Evolutionary conservation across 78 protist species (phyloP).

Genomic region (Cyanophora paradoxa): DNA sequence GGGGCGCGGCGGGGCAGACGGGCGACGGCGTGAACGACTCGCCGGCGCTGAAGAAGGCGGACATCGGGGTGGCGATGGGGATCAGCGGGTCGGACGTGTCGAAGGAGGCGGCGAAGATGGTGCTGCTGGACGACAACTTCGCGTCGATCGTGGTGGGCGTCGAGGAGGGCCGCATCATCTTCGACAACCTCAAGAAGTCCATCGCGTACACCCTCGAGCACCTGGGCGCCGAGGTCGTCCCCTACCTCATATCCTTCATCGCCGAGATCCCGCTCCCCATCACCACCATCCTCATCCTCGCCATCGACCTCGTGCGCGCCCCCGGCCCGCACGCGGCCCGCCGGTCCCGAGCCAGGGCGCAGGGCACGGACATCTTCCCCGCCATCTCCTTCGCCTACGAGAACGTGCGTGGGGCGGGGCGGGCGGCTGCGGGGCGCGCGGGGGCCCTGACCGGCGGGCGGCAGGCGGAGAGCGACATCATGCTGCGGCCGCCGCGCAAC

Average conservation of each 20-base stretch:
- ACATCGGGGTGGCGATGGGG: constrained; percentile 61
- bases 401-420: too few species aligned
- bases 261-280: constrained; percentile 74
- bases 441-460: too few species aligned
- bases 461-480: constrained; percentile 82
- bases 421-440: too few species aligned
- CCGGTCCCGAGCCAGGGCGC: too few species aligned
- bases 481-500: constrained; percentile 79
- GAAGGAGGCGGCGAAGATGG: constrained; percentile 88
- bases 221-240: constrained; percentile 77
- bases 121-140: constrained; percentile 90
- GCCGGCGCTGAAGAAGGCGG: constrained; percentile 92
- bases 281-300: constrained; percentile 67
- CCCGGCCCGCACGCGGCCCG: too few species aligned
- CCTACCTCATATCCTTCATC: constrained; percentile 69
- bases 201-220: constrained; percentile 82
- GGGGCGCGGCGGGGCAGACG: too few species aligned
- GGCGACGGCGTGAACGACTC: constrained; percentile 96
- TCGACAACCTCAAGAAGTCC: constrained; percentile 83
- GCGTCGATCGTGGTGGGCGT: constrained; percentile 85
- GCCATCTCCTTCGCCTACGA: constrained; percentile 77
- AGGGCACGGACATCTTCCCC: constrained; percentile 88
- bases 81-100: constrained; percentile 89
- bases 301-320: too few species aligned
- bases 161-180: constrained; percentile 86